These are phyloP conservation scores for Fusarium sp. DNA, from an alignment of 2,329 filamentous ascomycete species.

Conservation along the genomic window DNA sequence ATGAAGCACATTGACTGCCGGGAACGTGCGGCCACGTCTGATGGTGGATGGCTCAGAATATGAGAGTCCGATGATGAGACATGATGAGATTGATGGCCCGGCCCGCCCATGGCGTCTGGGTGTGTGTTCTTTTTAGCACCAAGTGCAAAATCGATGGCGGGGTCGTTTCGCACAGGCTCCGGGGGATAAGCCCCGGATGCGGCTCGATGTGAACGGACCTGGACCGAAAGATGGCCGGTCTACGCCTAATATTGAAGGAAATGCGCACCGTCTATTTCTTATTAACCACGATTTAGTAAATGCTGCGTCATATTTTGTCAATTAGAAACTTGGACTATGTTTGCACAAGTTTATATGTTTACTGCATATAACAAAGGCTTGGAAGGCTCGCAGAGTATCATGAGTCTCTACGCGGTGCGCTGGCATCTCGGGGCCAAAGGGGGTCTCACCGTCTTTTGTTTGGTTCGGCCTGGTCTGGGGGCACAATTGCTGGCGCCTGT, in stretches of 20 bases:
- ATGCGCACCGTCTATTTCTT: constrained; percentile 11
- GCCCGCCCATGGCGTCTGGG: constrained; percentile 18
- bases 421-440: constrained; percentile 19
- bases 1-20: constrained; percentile 5
- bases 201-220: constrained; percentile 14
- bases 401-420: constrained; percentile 15
- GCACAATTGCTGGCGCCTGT: constrained; percentile 16
- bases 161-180: constrained; percentile 24
- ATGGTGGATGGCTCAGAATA: constrained; percentile 34
- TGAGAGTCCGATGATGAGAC: constrained; percentile 15
- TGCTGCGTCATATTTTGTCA: constrained; percentile 7
- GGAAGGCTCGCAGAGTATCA: background rate
- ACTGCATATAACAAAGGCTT: background rate
- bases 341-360: background rate
- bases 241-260: constrained; percentile 3
- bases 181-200: constrained; percentile 30
- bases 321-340: constrained; percentile 1
- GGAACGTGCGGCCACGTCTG: constrained; percentile 36
- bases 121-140: background rate
- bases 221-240: background rate
- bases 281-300: background rate
- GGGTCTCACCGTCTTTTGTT: constrained; percentile 36
- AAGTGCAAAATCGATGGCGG: constrained; percentile 7
- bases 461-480: background rate
- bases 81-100: constrained; percentile 20